Evolutionary conservation across 495 filamentous ascomycete genomes (phyloP).

Genomic region (Oleoguttula mirabilis): DNA sequence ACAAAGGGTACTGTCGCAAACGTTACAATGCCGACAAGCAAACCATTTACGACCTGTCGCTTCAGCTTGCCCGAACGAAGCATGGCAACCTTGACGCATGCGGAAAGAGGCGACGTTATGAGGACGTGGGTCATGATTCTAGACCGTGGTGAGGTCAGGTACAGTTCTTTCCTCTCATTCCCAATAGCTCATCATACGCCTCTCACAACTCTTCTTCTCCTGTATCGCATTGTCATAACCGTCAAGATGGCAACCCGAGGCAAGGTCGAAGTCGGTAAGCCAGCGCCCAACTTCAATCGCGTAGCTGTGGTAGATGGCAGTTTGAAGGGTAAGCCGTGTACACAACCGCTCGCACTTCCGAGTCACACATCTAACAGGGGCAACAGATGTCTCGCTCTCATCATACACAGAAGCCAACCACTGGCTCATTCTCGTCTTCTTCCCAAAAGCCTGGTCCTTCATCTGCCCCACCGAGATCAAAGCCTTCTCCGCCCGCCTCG

Average conservation of each 20-base stretch:
- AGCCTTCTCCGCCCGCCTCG: constrained; percentile 35
- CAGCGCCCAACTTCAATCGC: constrained; percentile 5
- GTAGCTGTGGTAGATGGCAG: constrained; percentile 5
- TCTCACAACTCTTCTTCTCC: no score
- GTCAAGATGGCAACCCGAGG: not conserved
- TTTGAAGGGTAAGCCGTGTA: constrained; percentile 3
- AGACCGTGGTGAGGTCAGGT: no score
- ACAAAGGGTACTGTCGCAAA: no score
- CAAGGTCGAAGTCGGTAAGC: constrained; percentile 5
- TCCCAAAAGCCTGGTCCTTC: constrained; percentile 45
- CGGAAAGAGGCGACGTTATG: no score
- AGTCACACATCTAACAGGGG: not conserved
- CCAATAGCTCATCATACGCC: no score
- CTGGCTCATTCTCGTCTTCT: constrained; percentile 41
- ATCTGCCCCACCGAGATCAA: constrained; percentile 44
- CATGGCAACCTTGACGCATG: no score
- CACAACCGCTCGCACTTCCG: not conserved
- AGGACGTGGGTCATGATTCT: no score
- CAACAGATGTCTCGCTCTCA: constrained; percentile 30
- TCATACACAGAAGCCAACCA: constrained; percentile 33
- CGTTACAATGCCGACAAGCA: no score
- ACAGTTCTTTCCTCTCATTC: no score
- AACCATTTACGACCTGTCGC: no score
- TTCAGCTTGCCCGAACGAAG: no score
- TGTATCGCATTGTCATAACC: no score